Conservation (phyloP, 2,329 filamentous ascomycete genomes). For the Harringtonia aguacate region DNA sequence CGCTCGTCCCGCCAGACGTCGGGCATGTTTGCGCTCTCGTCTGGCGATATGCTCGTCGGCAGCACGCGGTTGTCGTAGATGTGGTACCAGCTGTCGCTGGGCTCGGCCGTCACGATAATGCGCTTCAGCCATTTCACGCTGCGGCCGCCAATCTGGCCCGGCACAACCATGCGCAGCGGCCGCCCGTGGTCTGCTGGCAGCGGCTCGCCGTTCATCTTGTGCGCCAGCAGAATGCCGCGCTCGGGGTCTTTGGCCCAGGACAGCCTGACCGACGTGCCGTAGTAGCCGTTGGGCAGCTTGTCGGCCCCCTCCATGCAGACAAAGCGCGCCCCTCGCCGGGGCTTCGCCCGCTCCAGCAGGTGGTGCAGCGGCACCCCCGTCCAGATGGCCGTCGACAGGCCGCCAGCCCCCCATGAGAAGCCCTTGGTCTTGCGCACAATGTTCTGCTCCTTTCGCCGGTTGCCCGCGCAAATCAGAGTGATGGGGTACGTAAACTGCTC, state of each 20-base stretch:
- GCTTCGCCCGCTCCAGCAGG: slow-evolving; percentile 56
- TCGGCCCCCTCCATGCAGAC: slow-evolving; percentile 90
- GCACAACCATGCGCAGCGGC: slow-evolving; percentile 72
- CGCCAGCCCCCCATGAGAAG: slow-evolving; percentile 87
- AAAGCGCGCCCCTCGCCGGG: slow-evolving; percentile 61
- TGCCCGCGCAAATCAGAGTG: slow-evolving; percentile 85
- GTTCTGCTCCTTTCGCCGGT: slow-evolving; percentile 88
- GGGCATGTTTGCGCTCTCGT: slow-evolving; percentile 62
- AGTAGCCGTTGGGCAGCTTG: slow-evolving; percentile 76
- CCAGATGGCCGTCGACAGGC: slow-evolving; percentile 77
- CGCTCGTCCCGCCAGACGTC: slow-evolving; percentile 81
- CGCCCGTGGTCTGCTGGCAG: slow-evolving; percentile 78
- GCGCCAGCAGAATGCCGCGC: slow-evolving; percentile 73
- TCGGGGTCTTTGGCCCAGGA: slow-evolving; percentile 82
- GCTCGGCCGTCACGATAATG: slow-evolving; percentile 64
- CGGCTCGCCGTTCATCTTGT: slow-evolving; percentile 81
- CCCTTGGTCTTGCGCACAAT: slow-evolving; percentile 83
- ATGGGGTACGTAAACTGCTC: slow-evolving; percentile 78
- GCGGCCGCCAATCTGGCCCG: slow-evolving; percentile 82
- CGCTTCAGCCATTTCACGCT: slow-evolving; percentile 90
- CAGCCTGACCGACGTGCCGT: slow-evolving; percentile 79
- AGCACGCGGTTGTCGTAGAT: slow-evolving; percentile 88
- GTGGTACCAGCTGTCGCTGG: slow-evolving; percentile 92
- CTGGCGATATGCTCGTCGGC: slow-evolving; percentile 76
- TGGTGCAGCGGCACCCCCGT: slow-evolving; percentile 71